Conservation (phyloP, 2,329 filamentous ascomycete genomes). For the Fusarium irregulare region DNA sequence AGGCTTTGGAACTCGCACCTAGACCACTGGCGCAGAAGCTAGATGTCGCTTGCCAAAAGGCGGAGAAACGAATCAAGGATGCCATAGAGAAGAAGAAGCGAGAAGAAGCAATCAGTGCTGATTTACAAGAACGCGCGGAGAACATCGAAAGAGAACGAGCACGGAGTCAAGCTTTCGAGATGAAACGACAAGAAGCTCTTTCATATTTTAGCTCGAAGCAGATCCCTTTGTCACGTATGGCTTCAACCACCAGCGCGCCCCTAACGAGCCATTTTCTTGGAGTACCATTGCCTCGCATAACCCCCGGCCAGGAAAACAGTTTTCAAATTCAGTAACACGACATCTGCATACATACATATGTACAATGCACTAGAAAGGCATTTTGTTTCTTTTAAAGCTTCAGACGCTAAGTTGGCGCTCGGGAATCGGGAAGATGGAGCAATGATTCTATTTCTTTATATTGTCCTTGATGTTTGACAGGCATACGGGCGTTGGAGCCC, state of each 20-base stretch:
- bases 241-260: slow-evolving; percentile 47
- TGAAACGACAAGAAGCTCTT: slow-evolving; percentile 59
- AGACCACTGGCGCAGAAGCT: slow-evolving; percentile 57
- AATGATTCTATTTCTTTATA: slow-evolving; percentile 13
- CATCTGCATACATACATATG: background rate
- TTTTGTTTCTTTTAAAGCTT: background rate
- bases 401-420: background rate
- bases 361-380: background rate
- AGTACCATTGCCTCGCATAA: slow-evolving; percentile 36
- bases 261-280: slow-evolving; percentile 36
- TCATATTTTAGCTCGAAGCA: slow-evolving; percentile 52
- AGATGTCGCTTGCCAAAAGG: slow-evolving; percentile 60
- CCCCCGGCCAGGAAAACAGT: slow-evolving; percentile 38
- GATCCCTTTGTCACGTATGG: slow-evolving; percentile 42
- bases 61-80: slow-evolving; percentile 59
- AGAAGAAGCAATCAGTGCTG: slow-evolving; percentile 57
- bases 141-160: slow-evolving; percentile 60
- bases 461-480: slow-evolving; percentile 17
- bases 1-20: slow-evolving; percentile 51
- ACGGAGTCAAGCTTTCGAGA: slow-evolving; percentile 63
- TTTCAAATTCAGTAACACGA: slow-evolving; percentile 19
- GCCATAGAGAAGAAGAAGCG: slow-evolving; percentile 54
- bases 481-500: background rate
- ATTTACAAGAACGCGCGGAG: slow-evolving; percentile 57
- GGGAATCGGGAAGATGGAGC: slow-evolving; percentile 12